Base-by-base conservation (phyloP, 2,329 filamentous ascomycete species). In the Stemphylium beticola region DNA sequence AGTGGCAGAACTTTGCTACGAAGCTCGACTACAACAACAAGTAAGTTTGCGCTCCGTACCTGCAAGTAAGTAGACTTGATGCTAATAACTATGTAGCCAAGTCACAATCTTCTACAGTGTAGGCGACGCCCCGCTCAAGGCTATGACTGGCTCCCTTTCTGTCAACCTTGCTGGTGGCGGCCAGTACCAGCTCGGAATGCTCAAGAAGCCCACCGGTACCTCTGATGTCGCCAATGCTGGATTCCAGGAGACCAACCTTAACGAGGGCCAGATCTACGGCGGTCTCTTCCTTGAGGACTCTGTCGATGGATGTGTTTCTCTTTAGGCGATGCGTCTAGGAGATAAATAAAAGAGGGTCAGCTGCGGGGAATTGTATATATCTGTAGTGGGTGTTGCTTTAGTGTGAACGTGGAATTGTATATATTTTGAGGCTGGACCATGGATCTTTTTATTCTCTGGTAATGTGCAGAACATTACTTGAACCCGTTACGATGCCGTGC, bases 1-100 rank as follows among this genome's bases (percentile, higher is more conserved):
- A 79, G 17, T 86, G 85, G 78, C 83, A 87, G 68, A 88, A 88
- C 76, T 87, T 87, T 76, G 85, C 80, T 8, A 49, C 87, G 29
- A 82, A 78, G 18, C 74, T 86, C 12, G 81, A 88, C 69, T 88
- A 85, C 69, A 74, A 76, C 44, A 75, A 80, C 49, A 82, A 84
- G 83, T 85, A 72, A 41, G 81, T 60, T 22, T 11, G 9, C 26
- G 26, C 7, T 10, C 9, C 8, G 7, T 10, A 29, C 26, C 9
- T 3, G 1, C 6, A 11, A 0, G 4, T 12, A 2, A 1, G 18
- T 10, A 32, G 37, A 0, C 17, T 18, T 14, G 20, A 29, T 49
- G 9, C 50, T 58, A 43, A 47, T 33, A 17, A 22, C 34, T 20
- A 33, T 7, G 20, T 50, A 86, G 83, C 65, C 82, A 83, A 42